Evolutionary conservation across 225 moss, liverwort and hornwort genomes (phyloP).

Genomic region (Sphagnum tenellum): DNA sequence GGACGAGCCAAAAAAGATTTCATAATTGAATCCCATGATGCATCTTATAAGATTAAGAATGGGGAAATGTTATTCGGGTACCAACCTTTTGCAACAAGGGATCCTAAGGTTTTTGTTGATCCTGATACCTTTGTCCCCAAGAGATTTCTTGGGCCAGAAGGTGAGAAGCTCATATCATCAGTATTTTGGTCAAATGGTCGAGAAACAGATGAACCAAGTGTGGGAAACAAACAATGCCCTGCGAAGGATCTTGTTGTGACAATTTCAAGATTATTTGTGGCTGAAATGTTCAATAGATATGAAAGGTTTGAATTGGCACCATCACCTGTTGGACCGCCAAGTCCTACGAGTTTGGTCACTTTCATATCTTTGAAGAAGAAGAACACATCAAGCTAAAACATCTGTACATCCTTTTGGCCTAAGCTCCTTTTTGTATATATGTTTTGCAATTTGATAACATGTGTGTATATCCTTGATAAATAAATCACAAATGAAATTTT

Average conservation of each 20-base stretch:
- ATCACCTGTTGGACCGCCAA: no score
- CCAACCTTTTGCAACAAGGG: not conserved
- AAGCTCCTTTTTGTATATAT: no score
- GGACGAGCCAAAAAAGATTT: conserved; percentile 2
- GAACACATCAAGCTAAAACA: no score
- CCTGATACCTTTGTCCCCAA: not conserved
- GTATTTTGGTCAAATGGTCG: conserved; percentile 6
- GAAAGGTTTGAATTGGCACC: not conserved
- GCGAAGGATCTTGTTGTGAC: not conserved
- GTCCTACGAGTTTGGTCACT: no score
- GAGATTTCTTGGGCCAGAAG: conserved; percentile 2
- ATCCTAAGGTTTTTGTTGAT: not conserved
- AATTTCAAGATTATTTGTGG: not conserved
- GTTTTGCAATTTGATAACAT: no score
- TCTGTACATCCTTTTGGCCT: no score
- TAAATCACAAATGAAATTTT: no score
- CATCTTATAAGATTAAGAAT: not conserved
- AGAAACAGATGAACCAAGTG: conserved; percentile 1
- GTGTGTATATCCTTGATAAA: no score
- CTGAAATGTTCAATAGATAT: conserved; percentile 3
- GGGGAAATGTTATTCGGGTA: not conserved
- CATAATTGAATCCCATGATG: conserved; percentile 2
- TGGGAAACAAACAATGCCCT: conserved; percentile 1
- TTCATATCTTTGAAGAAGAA: no score
- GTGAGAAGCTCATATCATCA: conserved; percentile 1